Conservation (phyloP, 75 land plant species). For the Cupressus sempervirens region DNA sequence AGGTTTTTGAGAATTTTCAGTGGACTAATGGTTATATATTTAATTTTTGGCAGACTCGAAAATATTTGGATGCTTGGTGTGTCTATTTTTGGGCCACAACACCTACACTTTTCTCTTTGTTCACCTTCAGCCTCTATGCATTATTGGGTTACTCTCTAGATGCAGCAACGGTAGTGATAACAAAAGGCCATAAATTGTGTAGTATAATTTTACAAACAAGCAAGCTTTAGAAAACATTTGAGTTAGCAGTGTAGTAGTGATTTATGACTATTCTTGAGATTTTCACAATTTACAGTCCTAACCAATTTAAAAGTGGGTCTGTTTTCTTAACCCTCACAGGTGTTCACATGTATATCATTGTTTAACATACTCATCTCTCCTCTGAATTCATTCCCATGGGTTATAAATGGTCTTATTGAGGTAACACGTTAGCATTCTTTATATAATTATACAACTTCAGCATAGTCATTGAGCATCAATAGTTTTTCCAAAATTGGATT, state of each 20-base stretch:
- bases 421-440: constrained; percentile 35
- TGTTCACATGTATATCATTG: constrained; percentile 91
- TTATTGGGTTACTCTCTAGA: constrained; percentile 73
- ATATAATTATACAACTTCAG: not conserved
- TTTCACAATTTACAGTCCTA: not conserved
- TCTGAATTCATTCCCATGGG: constrained; percentile 96
- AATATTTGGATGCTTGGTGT: constrained; percentile 97
- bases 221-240: not conserved
- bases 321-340: constrained; percentile 37
- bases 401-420: constrained; percentile 94
- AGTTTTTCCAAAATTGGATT: not conserved
- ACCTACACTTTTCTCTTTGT: constrained; percentile 83
- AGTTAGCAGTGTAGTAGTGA: not conserved
- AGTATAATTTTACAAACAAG: not conserved
- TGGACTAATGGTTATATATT: not conserved
- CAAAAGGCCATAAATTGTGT: not conserved
- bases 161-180: constrained; percentile 77
- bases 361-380: constrained; percentile 92
- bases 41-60: constrained; percentile 52
- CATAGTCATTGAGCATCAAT: not conserved
- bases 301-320: not conserved
- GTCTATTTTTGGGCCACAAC: constrained; percentile 99
- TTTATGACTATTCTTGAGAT: not conserved
- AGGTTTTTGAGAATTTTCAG: not conserved
- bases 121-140: constrained; percentile 77